Evolutionary conservation across 345 rosid species (phyloP), one percentile per base, ranked within the genome.

Genomic region (Ceriops tagal): DNA sequence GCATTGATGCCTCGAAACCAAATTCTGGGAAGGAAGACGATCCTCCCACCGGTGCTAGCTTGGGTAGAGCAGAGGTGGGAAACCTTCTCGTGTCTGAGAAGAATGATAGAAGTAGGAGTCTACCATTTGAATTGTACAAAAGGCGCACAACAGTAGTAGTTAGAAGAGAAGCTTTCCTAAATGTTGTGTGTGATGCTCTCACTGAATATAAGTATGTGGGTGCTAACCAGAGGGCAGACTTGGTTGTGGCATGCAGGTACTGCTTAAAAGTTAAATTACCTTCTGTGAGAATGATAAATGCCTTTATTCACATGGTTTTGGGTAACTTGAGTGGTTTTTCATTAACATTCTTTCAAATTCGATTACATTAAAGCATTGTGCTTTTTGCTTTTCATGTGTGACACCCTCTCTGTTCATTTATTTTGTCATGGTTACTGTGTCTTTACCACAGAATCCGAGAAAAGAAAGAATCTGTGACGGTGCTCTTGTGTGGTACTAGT

Each of bases 231-330:
- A 86, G 92, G 86, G 99, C 97, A 26, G 99, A 96, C 81, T 76
- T 96, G 83, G 75, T 81, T 81, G 84, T 96, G 77, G 98, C 99
- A 46, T 92, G 98, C 98, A 92, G 99, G 99, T 96, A 80, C 65
- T 9, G 39, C 72, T 26, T 26, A 51, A 43, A 19, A 30, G 65
- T 66, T 58, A 75, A 43, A 27, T 53, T 53, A 15, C 53, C 61
- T 58, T 69, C 32, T 0, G 55, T 67, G 53, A 52, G 58, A 70
- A 37, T 58, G 66, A 27, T 67, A 27, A 51, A 19, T 73, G 32
- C 34, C 43, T 27, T 32, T 32, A 9, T 13, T 43, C 18, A 43
- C 18, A 43, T 43, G 16, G 19, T 43, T 43, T 5, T 13, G 13
- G 49, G 18, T 11, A 43, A 43, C 49, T 43, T 11, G 3, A 43